Evolutionary conservation across 371 early-diverging fungal species (phyloP).

Genomic region (Syncephalastrum monosporum): DNA sequence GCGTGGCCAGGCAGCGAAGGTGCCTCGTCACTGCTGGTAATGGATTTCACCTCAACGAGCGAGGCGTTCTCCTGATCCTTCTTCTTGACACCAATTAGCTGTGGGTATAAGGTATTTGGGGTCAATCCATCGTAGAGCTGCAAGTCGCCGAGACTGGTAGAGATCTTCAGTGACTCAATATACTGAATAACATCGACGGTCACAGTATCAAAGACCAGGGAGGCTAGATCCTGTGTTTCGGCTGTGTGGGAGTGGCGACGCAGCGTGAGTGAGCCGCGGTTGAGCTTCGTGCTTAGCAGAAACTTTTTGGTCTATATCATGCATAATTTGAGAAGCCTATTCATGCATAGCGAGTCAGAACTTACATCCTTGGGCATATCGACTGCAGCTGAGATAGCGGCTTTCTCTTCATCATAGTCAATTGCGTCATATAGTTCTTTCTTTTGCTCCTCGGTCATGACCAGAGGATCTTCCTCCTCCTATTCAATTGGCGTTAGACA

Average conservation of each 20-base stretch:
- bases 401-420: conserved; percentile 74
- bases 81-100: conserved; percentile 43
- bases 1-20: neutral
- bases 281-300: conserved; percentile 56
- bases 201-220: conserved; percentile 69
- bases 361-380: conserved; percentile 79
- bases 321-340: neutral
- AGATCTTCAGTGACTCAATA: conserved; percentile 32
- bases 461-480: conserved; percentile 10
- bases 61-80: conserved; percentile 8
- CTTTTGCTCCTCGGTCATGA: conserved; percentile 60
- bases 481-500: neutral
- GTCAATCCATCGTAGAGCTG: conserved; percentile 41
- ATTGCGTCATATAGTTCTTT: conserved; percentile 79
- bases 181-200: conserved; percentile 36
- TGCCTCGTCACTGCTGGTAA: too few relatives aligned
- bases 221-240: conserved; percentile 46
- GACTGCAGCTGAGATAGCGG: conserved; percentile 44
- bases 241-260: conserved; percentile 20
- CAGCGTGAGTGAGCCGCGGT: conserved; percentile 73
- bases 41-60: too few relatives aligned
- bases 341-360: too few relatives aligned
- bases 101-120: conserved; percentile 37
- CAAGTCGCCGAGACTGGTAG: conserved; percentile 41
- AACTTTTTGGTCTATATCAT: conserved; percentile 53